Evolutionary conservation across 2,329 filamentous ascomycete species (phyloP), one percentile per base, ranked within the genome.

Genomic region (Hymenoscyphus occultus): DNA sequence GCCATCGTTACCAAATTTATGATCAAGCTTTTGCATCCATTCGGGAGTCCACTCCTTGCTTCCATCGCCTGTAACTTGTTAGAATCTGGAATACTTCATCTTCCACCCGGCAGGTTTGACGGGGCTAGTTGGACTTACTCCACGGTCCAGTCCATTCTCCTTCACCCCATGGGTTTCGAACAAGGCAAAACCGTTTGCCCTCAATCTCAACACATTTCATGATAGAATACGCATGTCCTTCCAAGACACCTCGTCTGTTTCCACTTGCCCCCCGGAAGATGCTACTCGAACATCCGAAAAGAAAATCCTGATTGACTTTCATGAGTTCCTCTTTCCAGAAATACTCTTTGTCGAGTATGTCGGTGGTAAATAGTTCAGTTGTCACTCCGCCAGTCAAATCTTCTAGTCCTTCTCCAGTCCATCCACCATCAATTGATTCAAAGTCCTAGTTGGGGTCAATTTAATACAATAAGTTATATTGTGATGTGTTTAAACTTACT

Each of bases 321-420:
- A 88, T 85, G 31, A 96, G 83, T 74, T 95, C 90, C 45, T 94
- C 87, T 0, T 83, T 85, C 93, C 92, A 96, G 74, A 96, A 96
- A 28, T 86, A 84, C 60, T 96, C 88, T 65, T 90, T 89, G 73
- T 95, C 88, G 3, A 92, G 81, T 42, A 93, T 90, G 71, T 92
- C 89, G 0, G 86, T 85, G 1, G 86, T 85, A 56, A 89, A 83
- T 12, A 92, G 77, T 72, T 90, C 86, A 0, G 86, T 88, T 0
- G 88, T 90, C 13, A 92, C 87, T 32, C 89, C 89, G 1, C 89
- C 89, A 14, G 83, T 86, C 12, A 89, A 78, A 75, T 90, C 83
- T 70, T 83, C 84, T 1, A 86, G 71, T 2, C 80, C 84, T 71
- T 86, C 84, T 5, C 84, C 73, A n/a, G 70, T 71, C 74, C 88